Base-by-base conservation (phyloP, 2,329 filamentous ascomycete genomes). In the Cordyceps tenuipes region DNA sequence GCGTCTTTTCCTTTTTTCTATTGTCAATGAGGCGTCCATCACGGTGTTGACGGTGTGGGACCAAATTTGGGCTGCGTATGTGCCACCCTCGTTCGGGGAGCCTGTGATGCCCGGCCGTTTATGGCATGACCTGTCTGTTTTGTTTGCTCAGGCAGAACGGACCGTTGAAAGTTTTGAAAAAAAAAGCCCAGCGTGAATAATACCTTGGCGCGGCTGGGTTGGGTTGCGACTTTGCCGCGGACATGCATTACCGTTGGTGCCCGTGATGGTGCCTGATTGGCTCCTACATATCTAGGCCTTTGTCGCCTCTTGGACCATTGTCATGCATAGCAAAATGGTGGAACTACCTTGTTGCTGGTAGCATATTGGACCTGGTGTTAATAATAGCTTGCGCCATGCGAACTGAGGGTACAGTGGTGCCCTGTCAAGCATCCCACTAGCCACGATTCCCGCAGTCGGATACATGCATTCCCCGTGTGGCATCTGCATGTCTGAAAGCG, bases 11-110 rank as follows among this genome's bases (percentile, higher is more conserved):
- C 39, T 34, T 51, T 36, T 36, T 10, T 13, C 12, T 26, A 6
- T 8, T 6, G 55, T 21, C 15, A 55, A n/a, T 60, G 51, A 51
- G 50, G 41, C n/a, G 10, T 60, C 50, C 29, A 60, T 60, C 50
- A 60, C 50, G 57, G 43, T 23, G 23, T 26, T 10, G 8, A 29
- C 34, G n/a, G 19, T 4, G 8, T 43, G 3, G 6, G 17, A 5
- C 15, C 17, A 8, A 19, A 43, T 43, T 43, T 43, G 34, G 34
- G 34, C 2, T 36, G 34, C n/a, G 3, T 36, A 51, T 44, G 23
- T 51, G 36, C 19, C 34, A 4, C 29, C 12, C 34, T 36, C 9
- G 34, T 36, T 36, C 34, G 34, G 34, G 34, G 34, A 13, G 6
- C 12, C 8, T 10, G 9, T 10, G 34, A 36, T 36, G 34, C 12